Conservation (phyloP, 768 basidiomycete genomes). For the Pleurotus ostreatus region DNA sequence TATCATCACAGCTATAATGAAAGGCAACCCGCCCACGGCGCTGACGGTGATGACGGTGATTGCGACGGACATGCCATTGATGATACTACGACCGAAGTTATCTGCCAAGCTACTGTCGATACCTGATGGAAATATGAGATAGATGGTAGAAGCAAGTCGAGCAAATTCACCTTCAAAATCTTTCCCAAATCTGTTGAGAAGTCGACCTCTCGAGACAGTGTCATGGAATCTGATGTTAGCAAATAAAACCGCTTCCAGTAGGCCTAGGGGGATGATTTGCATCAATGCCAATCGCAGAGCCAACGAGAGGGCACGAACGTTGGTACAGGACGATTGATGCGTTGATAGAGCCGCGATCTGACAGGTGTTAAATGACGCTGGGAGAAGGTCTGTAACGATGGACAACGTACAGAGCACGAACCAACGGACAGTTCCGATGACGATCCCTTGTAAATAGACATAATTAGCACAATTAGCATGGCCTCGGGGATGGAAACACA, state of each 20-base stretch:
- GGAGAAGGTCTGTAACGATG: neutral
- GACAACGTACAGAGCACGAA: slow-evolving; percentile 64
- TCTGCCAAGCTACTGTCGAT: slow-evolving; percentile 83
- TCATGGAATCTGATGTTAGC: slow-evolving; percentile 93
- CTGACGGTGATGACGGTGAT: slow-evolving; percentile 76
- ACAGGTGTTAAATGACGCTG: slow-evolving; percentile 8
- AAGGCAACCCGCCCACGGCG: slow-evolving; percentile 74
- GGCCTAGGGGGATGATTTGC: slow-evolving; percentile 25
- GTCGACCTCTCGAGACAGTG: slow-evolving; percentile 76
- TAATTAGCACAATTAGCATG: neutral
- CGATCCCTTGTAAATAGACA: slow-evolving; percentile 20
- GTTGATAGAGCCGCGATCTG: slow-evolving; percentile 75
- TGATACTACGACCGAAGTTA: slow-evolving; percentile 77
- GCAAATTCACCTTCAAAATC: slow-evolving; percentile 69
- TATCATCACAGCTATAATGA: slow-evolving; percentile 54
- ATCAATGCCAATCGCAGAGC: neutral
- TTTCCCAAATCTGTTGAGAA: slow-evolving; percentile 84
- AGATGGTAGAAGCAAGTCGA: slow-evolving; percentile 4
- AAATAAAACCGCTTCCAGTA: slow-evolving; percentile 80
- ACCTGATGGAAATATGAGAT: slow-evolving; percentile 33
- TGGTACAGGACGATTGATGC: slow-evolving; percentile 78
- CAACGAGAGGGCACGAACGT: slow-evolving; percentile 29
- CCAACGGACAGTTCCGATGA: slow-evolving; percentile 58
- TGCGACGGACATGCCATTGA: slow-evolving; percentile 62
- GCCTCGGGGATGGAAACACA: neutral